phyloP scores from a whole-genome alignment of 176 grass and related monocot species.

The Avena insularis region DNA sequence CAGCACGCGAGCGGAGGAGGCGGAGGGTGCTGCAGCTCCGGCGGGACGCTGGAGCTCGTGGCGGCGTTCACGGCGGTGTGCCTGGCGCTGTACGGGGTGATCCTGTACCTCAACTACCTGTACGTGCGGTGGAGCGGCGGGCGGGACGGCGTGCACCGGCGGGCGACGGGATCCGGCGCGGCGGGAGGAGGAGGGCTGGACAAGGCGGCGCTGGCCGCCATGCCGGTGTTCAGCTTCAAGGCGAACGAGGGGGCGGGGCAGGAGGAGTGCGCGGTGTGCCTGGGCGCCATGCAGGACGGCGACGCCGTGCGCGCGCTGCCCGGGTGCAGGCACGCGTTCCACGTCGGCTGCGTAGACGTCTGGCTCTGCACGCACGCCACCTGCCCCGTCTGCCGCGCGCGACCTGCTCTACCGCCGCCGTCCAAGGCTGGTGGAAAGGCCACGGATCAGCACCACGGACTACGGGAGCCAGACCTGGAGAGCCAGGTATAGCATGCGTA shows the following conservation, averaged over 20 bases:
- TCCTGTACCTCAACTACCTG: conserved; percentile 67
- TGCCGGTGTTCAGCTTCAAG: conserved; percentile 52
- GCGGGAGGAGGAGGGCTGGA: conserved; percentile 40
- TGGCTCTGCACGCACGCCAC: conserved; percentile 57
- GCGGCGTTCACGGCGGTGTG: conserved; percentile 67
- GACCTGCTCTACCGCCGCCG: conserved; percentile 43
- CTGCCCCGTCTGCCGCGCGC: conserved; percentile 59
- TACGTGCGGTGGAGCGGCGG: conserved; percentile 63
- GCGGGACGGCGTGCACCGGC: conserved; percentile 55
- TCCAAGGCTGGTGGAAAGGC: conserved; percentile 12
- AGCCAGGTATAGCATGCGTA: conserved; percentile 38
- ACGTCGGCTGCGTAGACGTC: conserved; percentile 56
- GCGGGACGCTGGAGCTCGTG: conserved; percentile 59
- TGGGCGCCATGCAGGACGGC: conserved; percentile 62
- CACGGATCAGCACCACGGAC: background rate
- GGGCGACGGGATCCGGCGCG: conserved; percentile 19
- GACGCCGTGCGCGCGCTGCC: conserved; percentile 62
- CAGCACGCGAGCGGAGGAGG: background rate
- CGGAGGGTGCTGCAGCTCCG: conserved; percentile 47
- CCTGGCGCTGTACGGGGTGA: conserved; percentile 55
- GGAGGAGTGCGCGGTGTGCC: conserved; percentile 62
- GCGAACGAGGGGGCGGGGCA: background rate
- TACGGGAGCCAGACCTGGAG: conserved; percentile 46
- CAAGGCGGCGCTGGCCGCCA: conserved; percentile 53
- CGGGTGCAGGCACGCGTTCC: conserved; percentile 61